Percentiles rank a stretch among this genome's conserved stretches.
phyloP scores from a whole-genome alignment of 2,329 filamentous ascomycete genomes.

The Hypocreales sp. region DNA sequence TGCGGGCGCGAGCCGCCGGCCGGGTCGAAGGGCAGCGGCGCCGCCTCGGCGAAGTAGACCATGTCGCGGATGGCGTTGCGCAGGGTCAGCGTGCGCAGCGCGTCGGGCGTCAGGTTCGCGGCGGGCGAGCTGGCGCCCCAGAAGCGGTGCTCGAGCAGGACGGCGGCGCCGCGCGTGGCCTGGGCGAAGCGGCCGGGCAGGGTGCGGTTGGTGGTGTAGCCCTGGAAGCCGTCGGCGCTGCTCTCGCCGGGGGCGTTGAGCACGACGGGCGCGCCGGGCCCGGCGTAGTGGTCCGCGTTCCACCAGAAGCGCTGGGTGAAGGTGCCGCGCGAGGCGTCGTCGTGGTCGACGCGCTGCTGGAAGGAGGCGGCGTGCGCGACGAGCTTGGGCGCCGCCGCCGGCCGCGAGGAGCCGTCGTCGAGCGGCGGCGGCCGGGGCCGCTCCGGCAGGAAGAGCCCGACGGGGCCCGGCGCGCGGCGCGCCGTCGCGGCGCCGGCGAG shows the following conservation, averaged over 20 bases:
- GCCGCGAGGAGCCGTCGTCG: no score
- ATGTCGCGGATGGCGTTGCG: constrained; percentile 65
- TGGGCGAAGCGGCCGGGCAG: constrained; percentile 48
- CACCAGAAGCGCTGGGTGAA: constrained; percentile 70
- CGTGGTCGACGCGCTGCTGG: constrained; percentile 42
- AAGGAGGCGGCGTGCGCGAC: constrained; percentile 18
- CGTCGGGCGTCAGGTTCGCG: constrained; percentile 45
- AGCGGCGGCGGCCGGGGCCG: no score
- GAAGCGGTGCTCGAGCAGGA: constrained; percentile 72
- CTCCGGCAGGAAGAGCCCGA: no score
- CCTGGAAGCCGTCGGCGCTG: constrained; percentile 36
- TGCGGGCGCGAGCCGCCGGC: constrained; percentile 36
- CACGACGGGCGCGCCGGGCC: constrained; percentile 64
- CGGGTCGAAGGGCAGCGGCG: constrained; percentile 52
- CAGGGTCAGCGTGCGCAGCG: constrained; percentile 60
- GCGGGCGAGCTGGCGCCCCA: constrained; percentile 61
- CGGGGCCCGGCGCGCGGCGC: no score
- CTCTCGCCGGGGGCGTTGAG: constrained; percentile 54
- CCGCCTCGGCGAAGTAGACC: constrained; percentile 58
- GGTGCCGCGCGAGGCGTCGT: constrained; percentile 34
- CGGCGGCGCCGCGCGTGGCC: constrained; percentile 53
- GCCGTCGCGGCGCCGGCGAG: no score
- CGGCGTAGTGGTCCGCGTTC: constrained; percentile 55
- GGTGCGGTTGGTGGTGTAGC: constrained; percentile 57
- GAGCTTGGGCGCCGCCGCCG: no score